phyloP scores from a whole-genome alignment of 2,329 filamentous ascomycete species.

The Lachnum nothofagi region DNA sequence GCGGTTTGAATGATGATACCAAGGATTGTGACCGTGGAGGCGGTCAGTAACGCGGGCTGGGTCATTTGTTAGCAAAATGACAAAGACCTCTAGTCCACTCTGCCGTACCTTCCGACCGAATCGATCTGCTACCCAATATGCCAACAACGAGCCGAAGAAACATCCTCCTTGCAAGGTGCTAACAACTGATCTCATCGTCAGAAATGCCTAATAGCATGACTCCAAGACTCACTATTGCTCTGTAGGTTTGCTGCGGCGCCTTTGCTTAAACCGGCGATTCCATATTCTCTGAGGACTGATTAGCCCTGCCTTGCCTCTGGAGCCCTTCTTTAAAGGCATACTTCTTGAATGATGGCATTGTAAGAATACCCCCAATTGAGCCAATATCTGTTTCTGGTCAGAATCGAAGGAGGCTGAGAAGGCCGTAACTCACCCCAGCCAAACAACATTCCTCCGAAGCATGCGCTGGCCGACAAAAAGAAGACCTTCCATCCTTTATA shows the following conservation, averaged over 20 bases:
- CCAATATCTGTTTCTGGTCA: conserved; percentile 60
- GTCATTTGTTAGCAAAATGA: background rate
- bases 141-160: conserved; percentile 58
- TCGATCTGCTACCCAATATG: conserved; percentile 35
- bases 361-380: conserved; percentile 71
- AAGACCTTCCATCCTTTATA: conserved; percentile 60
- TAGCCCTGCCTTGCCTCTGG: conserved; percentile 38
- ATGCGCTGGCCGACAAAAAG: conserved; percentile 53
- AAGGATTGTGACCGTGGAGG: conserved; percentile 52
- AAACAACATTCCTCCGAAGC: conserved; percentile 62
- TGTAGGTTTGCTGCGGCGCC: conserved; percentile 45
- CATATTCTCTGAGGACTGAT: conserved; percentile 35
- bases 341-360: conserved; percentile 57
- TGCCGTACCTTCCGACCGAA: conserved; percentile 13
- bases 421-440: conserved; percentile 41
- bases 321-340: conserved; percentile 27
- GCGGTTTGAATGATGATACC: conserved; percentile 62
- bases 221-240: conserved; percentile 40
- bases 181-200: conserved; percentile 43
- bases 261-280: conserved; percentile 31
- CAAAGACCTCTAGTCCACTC: background rate
- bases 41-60: conserved; percentile 44
- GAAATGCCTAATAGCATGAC: background rate
- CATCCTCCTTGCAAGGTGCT: conserved; percentile 67
- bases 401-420: background rate